Evolutionary conservation across 2,329 filamentous ascomycete genomes (phyloP), one percentile per base, ranked within the genome.

Genomic region (Apiospora kogelbergensis): DNA sequence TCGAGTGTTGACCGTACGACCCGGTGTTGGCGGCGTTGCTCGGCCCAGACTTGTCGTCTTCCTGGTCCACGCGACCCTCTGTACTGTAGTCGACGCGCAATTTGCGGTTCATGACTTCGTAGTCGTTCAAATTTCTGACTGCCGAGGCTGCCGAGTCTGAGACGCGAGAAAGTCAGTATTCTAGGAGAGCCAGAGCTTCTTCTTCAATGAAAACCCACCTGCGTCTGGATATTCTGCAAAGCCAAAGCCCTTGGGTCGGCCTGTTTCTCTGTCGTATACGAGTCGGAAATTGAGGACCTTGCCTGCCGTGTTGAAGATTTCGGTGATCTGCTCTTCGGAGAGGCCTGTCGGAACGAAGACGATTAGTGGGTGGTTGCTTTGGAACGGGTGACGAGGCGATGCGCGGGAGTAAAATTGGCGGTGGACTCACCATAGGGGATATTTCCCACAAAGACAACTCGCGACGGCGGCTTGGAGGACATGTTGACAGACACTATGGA

Each of bases 61-160:
- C 90, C 71, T 91, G 90, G 71, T 88, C 87, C 60, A 89, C 91
- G 74, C 91, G 91, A 73, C 94, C 93, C 79, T 98, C 95, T 80
- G 97, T 97, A 70, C 93, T 96, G 81, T 97, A 99, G 81, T 98
- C 96, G 68, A 99, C 96, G 70, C 95, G 90, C 72, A 99, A 87
- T 80, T 97, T 97, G 76, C 96, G 90, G 68, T 94, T 94, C 91
- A 97, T 97, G 78, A 98, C 90, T 79, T 98, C 95, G 82, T 94
- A 91, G 80, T 97, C 94, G 83, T 98, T 97, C 67, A 98, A 84
- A 78, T 99, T 98, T 74, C 95, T 91, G 64, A 98, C 95, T 2
- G 96, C 96, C 2, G 94, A 97, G 45, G 95, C 94, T 41, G 96
- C 96, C 33, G 94, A 91, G 75, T 91, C 89, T 90, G 70, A 45